phyloP scores from a whole-genome alignment of 768 basidiomycete genomes.

The Boletellus ananas region DNA sequence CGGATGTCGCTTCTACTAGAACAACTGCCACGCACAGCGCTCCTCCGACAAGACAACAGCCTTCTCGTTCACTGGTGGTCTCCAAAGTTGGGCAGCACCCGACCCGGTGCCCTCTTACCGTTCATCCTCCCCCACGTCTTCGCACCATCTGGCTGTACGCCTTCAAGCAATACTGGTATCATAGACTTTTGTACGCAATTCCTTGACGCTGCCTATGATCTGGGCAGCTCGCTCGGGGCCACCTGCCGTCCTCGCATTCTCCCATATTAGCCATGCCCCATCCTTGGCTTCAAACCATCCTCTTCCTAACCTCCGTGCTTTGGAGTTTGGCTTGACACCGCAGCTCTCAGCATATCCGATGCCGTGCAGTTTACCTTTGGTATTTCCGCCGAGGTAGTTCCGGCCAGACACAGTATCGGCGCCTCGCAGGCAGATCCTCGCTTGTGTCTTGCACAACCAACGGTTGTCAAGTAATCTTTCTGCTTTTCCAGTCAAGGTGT shows the following conservation, averaged over 20 bases:
- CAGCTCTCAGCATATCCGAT: slow-evolving; percentile 60
- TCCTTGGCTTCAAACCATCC: slow-evolving; percentile 20
- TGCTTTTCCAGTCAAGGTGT: slow-evolving; percentile 35
- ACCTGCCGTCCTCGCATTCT: slow-evolving; percentile 56
- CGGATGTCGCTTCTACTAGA: slow-evolving; percentile 4
- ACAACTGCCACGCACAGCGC: slow-evolving; percentile 5
- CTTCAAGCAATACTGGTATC: slow-evolving; percentile 53
- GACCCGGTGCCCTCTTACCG: slow-evolving; percentile 36
- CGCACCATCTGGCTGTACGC: neutral
- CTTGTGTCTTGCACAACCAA: neutral
- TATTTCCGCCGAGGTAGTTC: slow-evolving; percentile 37
- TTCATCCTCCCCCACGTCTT: slow-evolving; percentile 34
- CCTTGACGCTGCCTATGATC: slow-evolving; percentile 47
- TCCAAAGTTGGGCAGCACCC: slow-evolving; percentile 13
- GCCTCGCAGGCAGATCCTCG: slow-evolving; percentile 45
- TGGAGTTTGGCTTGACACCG: slow-evolving; percentile 36
- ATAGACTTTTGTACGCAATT: slow-evolving; percentile 67
- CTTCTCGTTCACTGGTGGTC: slow-evolving; percentile 56
- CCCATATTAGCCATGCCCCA: slow-evolving; percentile 62
- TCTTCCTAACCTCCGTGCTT: slow-evolving; percentile 11
- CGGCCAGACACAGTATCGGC: slow-evolving; percentile 70
- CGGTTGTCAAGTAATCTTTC: no score
- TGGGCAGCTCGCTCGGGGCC: slow-evolving; percentile 29
- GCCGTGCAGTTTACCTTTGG: slow-evolving; percentile 34
- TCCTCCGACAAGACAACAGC: slow-evolving; percentile 5